Conservation (phyloP, 371 early-diverging fungal species). For the Gilbertella persicaria region DNA sequence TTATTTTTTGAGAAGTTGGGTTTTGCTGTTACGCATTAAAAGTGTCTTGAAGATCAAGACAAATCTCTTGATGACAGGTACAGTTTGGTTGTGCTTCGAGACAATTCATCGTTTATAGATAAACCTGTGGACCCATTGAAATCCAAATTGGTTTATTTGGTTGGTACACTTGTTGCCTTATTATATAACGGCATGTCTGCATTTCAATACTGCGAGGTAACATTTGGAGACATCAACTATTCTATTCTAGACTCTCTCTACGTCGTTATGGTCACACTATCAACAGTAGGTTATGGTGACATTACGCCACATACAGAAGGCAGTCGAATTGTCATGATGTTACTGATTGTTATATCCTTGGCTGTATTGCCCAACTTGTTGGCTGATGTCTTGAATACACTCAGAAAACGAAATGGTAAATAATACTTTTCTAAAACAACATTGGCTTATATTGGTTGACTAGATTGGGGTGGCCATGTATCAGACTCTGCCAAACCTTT, state of each 20-base stretch:
- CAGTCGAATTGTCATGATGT: conserved; percentile 67
- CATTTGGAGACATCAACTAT: conserved; percentile 55
- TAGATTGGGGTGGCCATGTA: conserved; percentile 50
- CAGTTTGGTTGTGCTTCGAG: neutral
- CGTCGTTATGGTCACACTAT: conserved; percentile 65
- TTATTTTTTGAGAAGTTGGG: conserved; percentile 65
- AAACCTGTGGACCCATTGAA: conserved; percentile 59
- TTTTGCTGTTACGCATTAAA: conserved; percentile 55
- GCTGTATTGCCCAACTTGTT: conserved; percentile 65
- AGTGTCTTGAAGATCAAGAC: conserved; percentile 62
- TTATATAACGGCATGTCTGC: conserved; percentile 71
- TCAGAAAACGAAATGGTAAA: conserved; percentile 50
- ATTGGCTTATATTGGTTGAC: too few species aligned
- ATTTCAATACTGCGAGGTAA: conserved; percentile 70
- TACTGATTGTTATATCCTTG: conserved; percentile 68
- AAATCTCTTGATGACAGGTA: conserved; percentile 54
- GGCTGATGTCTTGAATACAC: conserved; percentile 57
- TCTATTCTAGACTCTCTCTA: conserved; percentile 58
- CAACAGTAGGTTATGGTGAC: conserved; percentile 84
- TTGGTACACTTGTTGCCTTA: conserved; percentile 63
- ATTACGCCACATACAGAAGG: conserved; percentile 65
- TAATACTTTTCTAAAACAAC: conserved; percentile 1
- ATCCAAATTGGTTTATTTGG: conserved; percentile 60
- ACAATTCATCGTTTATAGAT: conserved; percentile 12
- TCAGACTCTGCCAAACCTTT: conserved; percentile 51